Evolutionary conservation across 129 eudicot species (phyloP), one percentile per base, ranked within the genome.

Genomic region (Cynara cardunculus): DNA sequence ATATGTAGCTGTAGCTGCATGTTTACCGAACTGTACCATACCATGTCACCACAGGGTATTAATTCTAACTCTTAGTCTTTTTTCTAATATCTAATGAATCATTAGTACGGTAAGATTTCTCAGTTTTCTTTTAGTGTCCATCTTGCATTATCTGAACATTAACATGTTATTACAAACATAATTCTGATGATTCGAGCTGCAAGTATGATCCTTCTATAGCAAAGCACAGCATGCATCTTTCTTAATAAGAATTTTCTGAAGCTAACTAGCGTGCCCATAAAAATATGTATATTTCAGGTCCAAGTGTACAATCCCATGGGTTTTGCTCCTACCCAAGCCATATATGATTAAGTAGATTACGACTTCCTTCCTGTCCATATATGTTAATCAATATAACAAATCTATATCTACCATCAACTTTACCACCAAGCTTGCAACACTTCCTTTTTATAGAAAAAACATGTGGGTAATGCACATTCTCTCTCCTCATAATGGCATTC

Each of bases 1-100:
- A 66, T 96, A 96, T 8, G 99, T 96, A 72, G 99, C 99, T 79
- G 89, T 88, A 85, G 99, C 99, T 79, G 84, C 89, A 32, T 84
- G 92, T 88, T 96, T 93, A 21, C 93, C 97, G 86, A 92, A 96
- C 99, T 96, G 90, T 78, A 88, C 44, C 76, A 25, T n/a, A 24
- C 31, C 41, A 41, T 34, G 49, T 71, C 26, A 71, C 46, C 69
- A 64, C 66, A n/a, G 28, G 22, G 69, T 22, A 24, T 64, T 64
- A 64, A 64, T 64, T 64, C 69, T 21, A 21, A 56, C 18, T 56
- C 24, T 56, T n/a, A n/a, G 24, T 56, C 24, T 56, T 56, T 56
- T 56, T 41, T n/a, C 65, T 3, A 56, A 56, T 14, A 56, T 56
- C 65, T 18, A 56, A 56, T 56, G 21, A 64, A 64, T 24, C 68